A percentile compares a stretch with the other conserved stretches of the same genome.
Conservation (phyloP, 2,329 filamentous ascomycete species). For the Nemania sp. region DNA sequence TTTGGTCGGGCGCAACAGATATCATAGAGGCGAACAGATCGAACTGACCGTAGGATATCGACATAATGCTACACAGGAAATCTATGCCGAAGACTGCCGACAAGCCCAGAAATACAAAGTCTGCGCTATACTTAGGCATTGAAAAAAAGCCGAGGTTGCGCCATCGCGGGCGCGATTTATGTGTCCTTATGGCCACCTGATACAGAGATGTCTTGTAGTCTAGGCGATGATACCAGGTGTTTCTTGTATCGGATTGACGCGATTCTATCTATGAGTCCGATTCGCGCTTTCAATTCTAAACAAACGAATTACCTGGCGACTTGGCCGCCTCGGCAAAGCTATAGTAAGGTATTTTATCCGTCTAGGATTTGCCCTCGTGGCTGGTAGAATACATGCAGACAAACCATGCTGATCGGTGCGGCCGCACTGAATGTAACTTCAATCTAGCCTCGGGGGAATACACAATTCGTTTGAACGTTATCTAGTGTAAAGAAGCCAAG, state of each 20-base stretch:
- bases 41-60: neutral
- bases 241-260: neutral
- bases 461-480: neutral
- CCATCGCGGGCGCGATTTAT: neutral
- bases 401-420: slow-evolving; percentile 4
- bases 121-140: neutral
- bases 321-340: neutral
- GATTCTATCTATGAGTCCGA: neutral
- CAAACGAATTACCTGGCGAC: neutral
- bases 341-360: neutral
- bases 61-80: neutral
- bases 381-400: slow-evolving; percentile 5
- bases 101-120: neutral
- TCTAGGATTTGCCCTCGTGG: neutral
- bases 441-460: neutral
- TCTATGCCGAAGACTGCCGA: neutral
- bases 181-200: neutral
- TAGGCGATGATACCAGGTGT: neutral
- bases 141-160: slow-evolving; percentile 14
- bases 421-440: slow-evolving; percentile 6
- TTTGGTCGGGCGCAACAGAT: neutral
- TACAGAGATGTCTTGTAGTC: neutral
- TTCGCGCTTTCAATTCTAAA: neutral
- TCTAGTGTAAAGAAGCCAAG: neutral
- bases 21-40: neutral